Conservation (phyloP, 2,329 filamentous ascomycete genomes). For the Aspergillus vadensis region DNA sequence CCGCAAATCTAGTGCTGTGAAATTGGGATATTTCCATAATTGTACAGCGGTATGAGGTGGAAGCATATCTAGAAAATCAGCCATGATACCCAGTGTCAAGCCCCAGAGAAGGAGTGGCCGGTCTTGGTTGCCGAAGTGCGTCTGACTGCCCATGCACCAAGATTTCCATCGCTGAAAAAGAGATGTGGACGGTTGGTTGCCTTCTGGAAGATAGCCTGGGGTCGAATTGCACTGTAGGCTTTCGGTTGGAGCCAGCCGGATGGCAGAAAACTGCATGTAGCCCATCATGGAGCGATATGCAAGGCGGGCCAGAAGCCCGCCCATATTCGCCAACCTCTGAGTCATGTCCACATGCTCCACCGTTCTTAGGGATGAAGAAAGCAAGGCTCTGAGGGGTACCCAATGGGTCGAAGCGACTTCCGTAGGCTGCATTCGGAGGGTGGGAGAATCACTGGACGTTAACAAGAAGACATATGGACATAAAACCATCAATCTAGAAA, state of each 20-base stretch:
- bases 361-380: constrained; percentile 62
- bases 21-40: constrained; percentile 69
- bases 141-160: constrained; percentile 35
- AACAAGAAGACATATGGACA: constrained; percentile 69
- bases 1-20: constrained; percentile 63
- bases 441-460: constrained; percentile 57
- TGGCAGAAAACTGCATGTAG: constrained; percentile 68
- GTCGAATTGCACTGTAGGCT: constrained; percentile 60
- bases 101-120: constrained; percentile 67
- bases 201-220: constrained; percentile 50
- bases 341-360: constrained; percentile 66
- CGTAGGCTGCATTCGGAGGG: constrained; percentile 64
- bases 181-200: constrained; percentile 25
- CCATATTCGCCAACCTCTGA: constrained; percentile 60
- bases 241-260: constrained; percentile 63
- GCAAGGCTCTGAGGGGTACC: constrained; percentile 64
- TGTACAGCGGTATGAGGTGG: constrained; percentile 64
- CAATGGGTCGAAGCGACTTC: constrained; percentile 71
- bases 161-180: constrained; percentile 30
- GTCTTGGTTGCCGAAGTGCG: constrained; percentile 33
- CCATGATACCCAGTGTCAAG: constrained; percentile 66
- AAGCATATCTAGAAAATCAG: constrained; percentile 67
- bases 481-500: constrained; percentile 63
- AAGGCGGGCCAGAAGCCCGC: constrained; percentile 56
- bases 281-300: constrained; percentile 61